These are phyloP conservation scores for Marsdenia floribunda DNA, from an alignment of 257 asterid genomes.

Conservation along the genomic window DNA sequence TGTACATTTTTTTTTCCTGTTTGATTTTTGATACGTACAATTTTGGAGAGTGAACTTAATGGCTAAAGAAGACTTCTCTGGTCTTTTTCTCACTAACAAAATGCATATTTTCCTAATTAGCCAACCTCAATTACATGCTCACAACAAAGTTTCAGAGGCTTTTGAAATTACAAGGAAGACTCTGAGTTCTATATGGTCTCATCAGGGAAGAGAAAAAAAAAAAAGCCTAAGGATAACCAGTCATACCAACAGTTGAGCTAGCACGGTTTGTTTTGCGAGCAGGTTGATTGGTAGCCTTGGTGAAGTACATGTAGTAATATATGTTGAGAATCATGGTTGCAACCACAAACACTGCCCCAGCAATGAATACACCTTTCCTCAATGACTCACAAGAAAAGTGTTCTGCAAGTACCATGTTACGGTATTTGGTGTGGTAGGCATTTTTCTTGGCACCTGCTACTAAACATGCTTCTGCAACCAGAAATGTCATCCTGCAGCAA, in stretches of 20 bases:
- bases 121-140: neutral
- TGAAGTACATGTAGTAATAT: slow-evolving; percentile 73
- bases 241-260: slow-evolving; percentile 49
- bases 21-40: neutral
- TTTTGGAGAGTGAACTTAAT: neutral
- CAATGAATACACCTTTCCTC: slow-evolving; percentile 82
- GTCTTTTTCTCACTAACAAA: neutral
- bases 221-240: slow-evolving; percentile 42
- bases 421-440: slow-evolving; percentile 74
- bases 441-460: slow-evolving; percentile 73
- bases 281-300: slow-evolving; percentile 60
- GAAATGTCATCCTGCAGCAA: slow-evolving; percentile 55
- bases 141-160: slow-evolving; percentile 2
- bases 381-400: slow-evolving; percentile 67
- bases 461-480: slow-evolving; percentile 76
- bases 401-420: slow-evolving; percentile 53
- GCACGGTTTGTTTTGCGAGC: slow-evolving; percentile 47
- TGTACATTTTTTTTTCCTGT: neutral
- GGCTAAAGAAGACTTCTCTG: neutral
- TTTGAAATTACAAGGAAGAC: neutral
- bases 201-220: neutral
- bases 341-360: slow-evolving; percentile 82
- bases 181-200: neutral
- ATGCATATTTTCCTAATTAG: neutral
- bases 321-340: slow-evolving; percentile 72